Base-by-base conservation (phyloP, 202 grass and related monocot species). In the Digitaria exilis region DNA sequence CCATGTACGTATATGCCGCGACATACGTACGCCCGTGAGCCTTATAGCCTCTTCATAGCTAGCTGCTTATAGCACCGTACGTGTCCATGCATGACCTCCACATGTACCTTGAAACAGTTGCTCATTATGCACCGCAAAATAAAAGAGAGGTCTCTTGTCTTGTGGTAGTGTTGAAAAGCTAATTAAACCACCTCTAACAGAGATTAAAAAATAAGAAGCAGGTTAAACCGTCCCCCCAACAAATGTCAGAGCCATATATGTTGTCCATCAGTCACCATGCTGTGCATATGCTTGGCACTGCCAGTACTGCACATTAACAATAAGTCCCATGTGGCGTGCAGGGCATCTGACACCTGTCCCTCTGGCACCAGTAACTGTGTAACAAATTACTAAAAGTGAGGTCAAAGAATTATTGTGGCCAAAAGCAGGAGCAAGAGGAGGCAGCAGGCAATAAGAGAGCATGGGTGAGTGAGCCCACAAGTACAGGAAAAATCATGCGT, bases 311-410 rank as follows among this genome's bases (percentile, higher is more conserved):
- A 13, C 34, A 42, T 50, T 21, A 31, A 8, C 17, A 31, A 32
- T 68, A 25, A 41, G 1, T n/a, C n/a, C n/a, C 18, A 26, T 46
- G 25, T 12, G 29, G 22, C 42, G 12, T 21, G 58, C 5, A 39
- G 49, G 80, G 29, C 58, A 16, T 16, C 45, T 66, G 71, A 56
- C 81, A 66, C 46, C 11, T 65, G 81, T 65, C 45, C 57, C 26
- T 71, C 15, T 10, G 24, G 22, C 18, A 18, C 48, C 16, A 50
- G 51, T n/a, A 17, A 18, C 48, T 7, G 48, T 50, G 48, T 19
- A 39, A 39, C 37, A 39, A 39, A 39, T 39, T 3, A 39, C 9
- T 3, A n/a, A n/a, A 54, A n/a, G 19, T n/a, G 21, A 9, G 7
- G 19, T 54, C 19, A 22, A 54, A n/a, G 18, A n/a, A 50, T 4